Conservation (phyloP, 768 basidiomycete species). For the Russula abietina region DNA sequence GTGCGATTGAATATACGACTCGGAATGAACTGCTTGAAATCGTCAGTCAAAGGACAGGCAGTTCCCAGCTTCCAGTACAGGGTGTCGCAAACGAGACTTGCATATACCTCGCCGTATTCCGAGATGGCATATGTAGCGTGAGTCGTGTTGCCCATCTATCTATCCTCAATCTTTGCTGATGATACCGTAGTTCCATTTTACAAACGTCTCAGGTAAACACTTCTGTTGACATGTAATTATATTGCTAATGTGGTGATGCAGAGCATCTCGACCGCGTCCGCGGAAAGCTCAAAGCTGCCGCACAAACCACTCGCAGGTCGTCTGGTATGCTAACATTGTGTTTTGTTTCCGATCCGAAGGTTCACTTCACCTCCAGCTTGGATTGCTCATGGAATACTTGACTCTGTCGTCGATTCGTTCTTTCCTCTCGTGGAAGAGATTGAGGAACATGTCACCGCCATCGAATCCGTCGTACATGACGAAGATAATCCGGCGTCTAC, state of each 20-base stretch:
- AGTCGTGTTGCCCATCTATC: conserved; percentile 28
- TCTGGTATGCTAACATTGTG: conserved; percentile 46
- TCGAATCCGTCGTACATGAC: conserved; percentile 63
- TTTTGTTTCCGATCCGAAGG: neutral
- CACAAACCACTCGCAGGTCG: conserved; percentile 59
- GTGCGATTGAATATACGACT: conserved; percentile 62
- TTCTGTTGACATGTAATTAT: conserved; percentile 2
- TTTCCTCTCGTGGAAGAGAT: conserved; percentile 80
- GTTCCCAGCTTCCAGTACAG: conserved; percentile 29
- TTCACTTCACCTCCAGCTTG: conserved; percentile 50
- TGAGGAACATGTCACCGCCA: conserved; percentile 40
- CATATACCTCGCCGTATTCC: conserved; percentile 85
- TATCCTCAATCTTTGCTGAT: neutral
- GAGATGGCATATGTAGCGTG: conserved; percentile 78
- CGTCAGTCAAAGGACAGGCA: conserved; percentile 27
- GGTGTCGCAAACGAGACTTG: conserved; percentile 66
- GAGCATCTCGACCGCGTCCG: conserved; percentile 77
- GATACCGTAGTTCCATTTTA: conserved; percentile 75
- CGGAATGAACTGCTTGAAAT: conserved; percentile 37
- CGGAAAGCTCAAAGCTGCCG: conserved; percentile 58
- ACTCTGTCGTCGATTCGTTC: conserved; percentile 91
- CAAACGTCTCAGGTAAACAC: conserved; percentile 63
- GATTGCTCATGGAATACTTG: conserved; percentile 89
- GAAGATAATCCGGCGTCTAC: conserved; percentile 17
- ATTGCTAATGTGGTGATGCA: conserved; percentile 25